Evolutionary conservation across 495 filamentous ascomycete genomes (phyloP).

Genomic region (Tuber borchii): DNA sequence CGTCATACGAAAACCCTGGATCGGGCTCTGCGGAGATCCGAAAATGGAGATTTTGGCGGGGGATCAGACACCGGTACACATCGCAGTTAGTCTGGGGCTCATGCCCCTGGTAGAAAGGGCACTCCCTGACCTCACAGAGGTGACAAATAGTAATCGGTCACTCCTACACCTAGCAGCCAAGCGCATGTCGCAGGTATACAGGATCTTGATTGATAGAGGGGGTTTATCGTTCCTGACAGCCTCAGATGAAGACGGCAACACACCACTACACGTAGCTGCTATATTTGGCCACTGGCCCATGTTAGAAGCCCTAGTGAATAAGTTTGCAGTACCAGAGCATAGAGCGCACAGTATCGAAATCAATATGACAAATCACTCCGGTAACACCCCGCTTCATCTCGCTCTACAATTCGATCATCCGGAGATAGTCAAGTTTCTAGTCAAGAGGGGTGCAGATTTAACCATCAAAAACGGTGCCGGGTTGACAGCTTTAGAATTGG

Average conservation of each 20-base stretch:
- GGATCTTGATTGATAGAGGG: not conserved
- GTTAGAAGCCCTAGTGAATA: not conserved
- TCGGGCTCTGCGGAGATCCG: not conserved
- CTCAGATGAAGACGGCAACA: not conserved
- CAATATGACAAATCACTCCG: not conserved
- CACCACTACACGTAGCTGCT: not conserved
- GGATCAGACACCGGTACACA: not conserved
- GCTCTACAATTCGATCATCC: not conserved
- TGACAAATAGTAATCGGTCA: not conserved
- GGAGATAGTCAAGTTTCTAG: not conserved
- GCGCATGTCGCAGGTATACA: not conserved
- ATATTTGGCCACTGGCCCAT: not conserved
- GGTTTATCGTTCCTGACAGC: not conserved
- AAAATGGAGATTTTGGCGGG: not conserved
- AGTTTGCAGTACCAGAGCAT: not conserved
- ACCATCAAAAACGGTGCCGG: not conserved
- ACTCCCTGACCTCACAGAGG: not conserved
- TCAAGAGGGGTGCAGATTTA: not conserved
- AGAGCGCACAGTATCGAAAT: not conserved
- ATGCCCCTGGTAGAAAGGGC: not conserved
- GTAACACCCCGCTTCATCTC: not conserved
- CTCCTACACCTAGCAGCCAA: not conserved
- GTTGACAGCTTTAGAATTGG: conserved; percentile 49
- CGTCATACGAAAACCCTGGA: not conserved
- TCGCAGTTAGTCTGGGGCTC: not conserved